Evolutionary conservation across 2,329 filamentous ascomycete species (phyloP), one percentile per base, ranked within the genome.

Genomic region (Emergomyces pasteurianus): DNA sequence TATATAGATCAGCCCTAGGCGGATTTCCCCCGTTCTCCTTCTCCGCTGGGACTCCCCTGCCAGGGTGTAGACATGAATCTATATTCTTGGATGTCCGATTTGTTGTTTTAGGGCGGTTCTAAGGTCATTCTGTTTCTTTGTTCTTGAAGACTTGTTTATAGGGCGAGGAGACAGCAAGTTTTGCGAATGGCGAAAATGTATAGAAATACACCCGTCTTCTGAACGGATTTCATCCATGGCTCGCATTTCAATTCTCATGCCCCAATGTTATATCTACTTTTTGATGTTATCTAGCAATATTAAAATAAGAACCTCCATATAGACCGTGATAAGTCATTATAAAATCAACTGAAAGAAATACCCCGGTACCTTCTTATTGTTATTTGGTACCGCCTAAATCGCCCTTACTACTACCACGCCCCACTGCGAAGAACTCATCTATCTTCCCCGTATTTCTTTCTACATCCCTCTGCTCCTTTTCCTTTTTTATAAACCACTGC

Each of bases 401-500:
- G n/a, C n/a, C n/a, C 16, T 28, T 8, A 1, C 31, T 34, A n/a
- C 23, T 16, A 31, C 16, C 8, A 52, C 3, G 1, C 28, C 12
- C 3, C 23, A 6, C 8, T 6, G 10, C 14, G 7, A 9, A 2
- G 21, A 21, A 28, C 53, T 40, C 43, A 38, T 14, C 2, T n/a
- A 31, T 8, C 46, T 43, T 21, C 26, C 18, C n/a, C n/a, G 7
- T 3, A 28, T 38, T 9, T 28, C 36, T 47, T 10, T 21, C 47
- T 23, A 18, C 28, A 31, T 61, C 59, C 7, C 61, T 57, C 58
- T 62, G 62, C 34, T 64, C 54, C 61, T 59, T 62, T 23, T 28
- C 63, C 56, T 9, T 62, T 46, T 53, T 49, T 62, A 16, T 64
- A 64, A 78, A 78, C 16, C 73, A 61, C 1, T 68, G 80, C 62